phyloP scores from a whole-genome alignment of 2,329 filamentous ascomycete genomes.

The Rutstroemia sp. region DNA sequence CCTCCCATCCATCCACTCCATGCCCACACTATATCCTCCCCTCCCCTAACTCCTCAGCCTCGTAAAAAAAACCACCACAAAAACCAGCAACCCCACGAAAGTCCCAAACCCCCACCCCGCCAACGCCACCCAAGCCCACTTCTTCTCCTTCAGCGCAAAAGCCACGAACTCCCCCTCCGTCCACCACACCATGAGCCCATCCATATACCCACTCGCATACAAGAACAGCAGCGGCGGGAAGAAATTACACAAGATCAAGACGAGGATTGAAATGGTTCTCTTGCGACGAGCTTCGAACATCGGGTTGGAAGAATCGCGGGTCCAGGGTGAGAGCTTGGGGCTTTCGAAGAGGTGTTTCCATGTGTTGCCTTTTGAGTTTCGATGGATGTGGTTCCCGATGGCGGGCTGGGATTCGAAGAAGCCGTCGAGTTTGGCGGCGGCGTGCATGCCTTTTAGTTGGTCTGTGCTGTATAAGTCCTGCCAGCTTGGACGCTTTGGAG shows the following conservation, averaged over 20 bases:
- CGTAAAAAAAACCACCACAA: conserved; percentile 13
- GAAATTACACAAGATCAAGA: conserved; percentile 20
- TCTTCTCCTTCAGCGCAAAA: conserved; percentile 23
- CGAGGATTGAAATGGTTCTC: conserved; percentile 18
- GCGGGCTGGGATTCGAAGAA: conserved; percentile 10
- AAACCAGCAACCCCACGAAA: conserved; percentile 16
- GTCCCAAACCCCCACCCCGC: conserved; percentile 15
- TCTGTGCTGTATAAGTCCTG: conserved; percentile 21
- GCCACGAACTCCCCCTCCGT: conserved; percentile 19
- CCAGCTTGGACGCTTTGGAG: conserved; percentile 21
- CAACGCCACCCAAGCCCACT: conserved; percentile 14
- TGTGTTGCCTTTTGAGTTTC: conserved; percentile 5
- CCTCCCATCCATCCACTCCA: neutral
- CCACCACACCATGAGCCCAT: conserved; percentile 22
- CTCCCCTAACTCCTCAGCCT: neutral
- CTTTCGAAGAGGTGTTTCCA: conserved; percentile 16
- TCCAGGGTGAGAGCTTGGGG: conserved; percentile 16
- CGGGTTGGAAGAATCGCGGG: conserved; percentile 12
- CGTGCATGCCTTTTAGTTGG: conserved; percentile 15
- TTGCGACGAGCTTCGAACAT: conserved; percentile 13
- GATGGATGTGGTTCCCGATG: neutral
- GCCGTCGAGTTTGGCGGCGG: conserved; percentile 18
- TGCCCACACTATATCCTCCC: neutral
- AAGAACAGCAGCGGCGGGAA: conserved; percentile 25
- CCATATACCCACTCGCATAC: conserved; percentile 21